phyloP scores from a whole-genome alignment of 306 rosid genomes.

The Amphicarpaea edgeworthii region DNA sequence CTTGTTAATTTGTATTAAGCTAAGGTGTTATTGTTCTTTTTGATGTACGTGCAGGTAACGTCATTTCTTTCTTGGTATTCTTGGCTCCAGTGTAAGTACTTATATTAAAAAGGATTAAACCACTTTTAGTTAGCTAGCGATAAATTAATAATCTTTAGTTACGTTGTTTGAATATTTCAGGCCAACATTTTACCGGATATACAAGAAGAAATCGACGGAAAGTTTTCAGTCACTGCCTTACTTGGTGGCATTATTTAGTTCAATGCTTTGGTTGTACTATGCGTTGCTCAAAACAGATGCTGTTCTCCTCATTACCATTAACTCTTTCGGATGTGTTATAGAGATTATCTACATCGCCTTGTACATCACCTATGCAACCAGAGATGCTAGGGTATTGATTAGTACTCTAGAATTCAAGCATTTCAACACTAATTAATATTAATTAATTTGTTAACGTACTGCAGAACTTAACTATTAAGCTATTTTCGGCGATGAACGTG shows the following conservation, averaged over 20 bases:
- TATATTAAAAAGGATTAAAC: not conserved
- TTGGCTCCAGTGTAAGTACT: constrained; percentile 76
- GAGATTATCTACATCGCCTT: constrained; percentile 61
- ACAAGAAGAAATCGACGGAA: constrained; percentile 68
- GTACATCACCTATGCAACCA: constrained; percentile 59
- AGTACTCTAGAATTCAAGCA: not conserved
- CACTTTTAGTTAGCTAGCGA: no score
- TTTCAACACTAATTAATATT: not conserved
- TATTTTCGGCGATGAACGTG: constrained; percentile 59
- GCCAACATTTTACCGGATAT: constrained; percentile 68
- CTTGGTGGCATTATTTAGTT: constrained; percentile 71
- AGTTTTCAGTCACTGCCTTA: constrained; percentile 75
- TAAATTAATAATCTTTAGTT: not conserved
- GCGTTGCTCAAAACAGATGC: constrained; percentile 59
- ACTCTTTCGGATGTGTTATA: constrained; percentile 65
- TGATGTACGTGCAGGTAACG: constrained; percentile 58
- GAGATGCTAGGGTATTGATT: constrained; percentile 56
- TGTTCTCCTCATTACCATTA: constrained; percentile 69
- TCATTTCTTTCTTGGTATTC: constrained; percentile 76
- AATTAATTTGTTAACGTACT: not conserved
- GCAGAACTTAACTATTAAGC: constrained; percentile 59
- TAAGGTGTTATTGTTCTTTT: not conserved
- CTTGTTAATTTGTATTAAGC: not conserved
- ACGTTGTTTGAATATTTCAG: constrained; percentile 44
- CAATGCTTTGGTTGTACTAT: constrained; percentile 73